Evolutionary conservation across 2,329 filamentous ascomycete genomes (phyloP), one percentile per base, ranked within the genome.

Genomic region (Talaromyces marneffei): DNA sequence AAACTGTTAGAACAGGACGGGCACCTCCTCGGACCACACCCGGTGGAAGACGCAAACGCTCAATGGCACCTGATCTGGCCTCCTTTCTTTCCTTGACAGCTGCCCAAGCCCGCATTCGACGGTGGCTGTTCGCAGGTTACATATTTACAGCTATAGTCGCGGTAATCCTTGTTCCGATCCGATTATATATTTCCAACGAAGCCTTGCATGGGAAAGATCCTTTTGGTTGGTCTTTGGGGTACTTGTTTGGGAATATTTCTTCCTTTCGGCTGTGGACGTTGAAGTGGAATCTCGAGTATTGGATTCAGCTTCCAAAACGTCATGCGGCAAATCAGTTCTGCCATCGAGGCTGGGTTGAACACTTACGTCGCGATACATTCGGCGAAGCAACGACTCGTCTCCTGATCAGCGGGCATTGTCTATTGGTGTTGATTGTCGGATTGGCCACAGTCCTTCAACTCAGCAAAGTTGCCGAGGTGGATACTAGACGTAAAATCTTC

Each of bases 401-500:
- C 1, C 68, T 89, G 3, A 79, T 97, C 18, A 83, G 84, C 60
- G 84, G 75, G 3, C 96, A 96, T 79, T 97, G 88, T 80, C 66
- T 87, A 0, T 66, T 75, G 3, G 85, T 95, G 59, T 82, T 97
- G 16, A 72, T 84, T 16, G 71, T 85, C 1, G 94, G 93, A 0
- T 81, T 97, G 37, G 77, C 86, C 9, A 80, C 90, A 3, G 90
- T 97, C 7, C 85, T 94, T 57, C 85, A 82, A 44, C 83, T 96
- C 39, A 90, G 88, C 42, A 80, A 86, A 2, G 80, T 90, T 55
- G 92, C 90, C 66, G 92, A 97, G 75, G 93, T 99, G 52, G 94
- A 99, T 76, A 99, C 94, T 1, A 85, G 94, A 55, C 87, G 94
- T 56, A 99, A 99, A 75, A 90, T 97, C 25, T 99, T 99, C 74